phyloP scores from a whole-genome alignment of 1,139 yeast species.

The Starmera stellimalicola region DNA sequence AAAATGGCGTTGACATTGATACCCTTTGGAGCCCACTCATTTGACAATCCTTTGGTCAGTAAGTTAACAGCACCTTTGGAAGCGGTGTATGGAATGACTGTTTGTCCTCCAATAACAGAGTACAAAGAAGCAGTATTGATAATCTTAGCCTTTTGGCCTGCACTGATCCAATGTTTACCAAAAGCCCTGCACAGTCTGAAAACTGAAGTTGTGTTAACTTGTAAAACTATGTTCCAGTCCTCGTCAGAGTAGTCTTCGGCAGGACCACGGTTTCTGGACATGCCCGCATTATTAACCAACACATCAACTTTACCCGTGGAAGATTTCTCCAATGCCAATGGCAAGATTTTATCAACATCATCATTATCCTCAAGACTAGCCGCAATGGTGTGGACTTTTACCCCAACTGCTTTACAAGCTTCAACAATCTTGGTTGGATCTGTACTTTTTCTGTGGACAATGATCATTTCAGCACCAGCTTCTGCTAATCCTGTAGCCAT shows the following conservation, averaged over 20 bases:
- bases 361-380: constrained; percentile 22
- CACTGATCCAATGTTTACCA: constrained; percentile 35
- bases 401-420: constrained; percentile 15
- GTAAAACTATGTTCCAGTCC: constrained; percentile 35
- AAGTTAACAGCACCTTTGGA: constrained; percentile 43
- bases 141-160: constrained; percentile 48
- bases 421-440: constrained; percentile 18
- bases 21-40: constrained; percentile 44
- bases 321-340: constrained; percentile 24
- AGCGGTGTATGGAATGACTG: constrained; percentile 40
- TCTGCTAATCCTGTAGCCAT: constrained; percentile 33
- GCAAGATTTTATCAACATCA: constrained; percentile 22
- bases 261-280: constrained; percentile 27
- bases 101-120: constrained; percentile 34
- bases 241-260: constrained; percentile 30
- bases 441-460: constrained; percentile 22
- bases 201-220: constrained; percentile 40
- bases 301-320: constrained; percentile 34
- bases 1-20: constrained; percentile 45
- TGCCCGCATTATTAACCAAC: constrained; percentile 49
- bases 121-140: constrained; percentile 52
- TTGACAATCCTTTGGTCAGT: constrained; percentile 39
- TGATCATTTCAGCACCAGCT: constrained; percentile 28
- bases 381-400: constrained; percentile 11
- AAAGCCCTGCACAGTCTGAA: constrained; percentile 35